Conservation (phyloP, 2,329 filamentous ascomycete genomes). For the Fusarium goolgardi region DNA sequence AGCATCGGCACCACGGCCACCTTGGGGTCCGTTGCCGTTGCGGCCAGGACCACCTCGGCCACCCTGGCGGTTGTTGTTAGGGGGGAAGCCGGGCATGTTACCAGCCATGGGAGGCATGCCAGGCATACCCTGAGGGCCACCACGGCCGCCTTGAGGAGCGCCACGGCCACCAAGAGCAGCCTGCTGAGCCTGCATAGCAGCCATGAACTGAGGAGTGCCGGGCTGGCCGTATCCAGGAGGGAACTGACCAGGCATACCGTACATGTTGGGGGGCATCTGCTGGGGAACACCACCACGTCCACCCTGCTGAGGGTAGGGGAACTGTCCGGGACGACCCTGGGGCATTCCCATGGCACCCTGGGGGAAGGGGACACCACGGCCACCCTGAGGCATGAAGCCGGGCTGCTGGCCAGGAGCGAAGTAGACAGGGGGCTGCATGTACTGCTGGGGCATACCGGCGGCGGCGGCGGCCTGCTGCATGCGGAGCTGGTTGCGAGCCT, state of each 20-base stretch:
- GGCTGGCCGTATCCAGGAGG: constrained; percentile 84
- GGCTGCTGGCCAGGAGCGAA: constrained; percentile 86
- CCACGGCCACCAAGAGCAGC: constrained; percentile 72
- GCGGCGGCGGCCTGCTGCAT: constrained; percentile 97
- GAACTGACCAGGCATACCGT: constrained; percentile 82
- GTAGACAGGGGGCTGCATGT: constrained; percentile 92
- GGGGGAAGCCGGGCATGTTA: constrained; percentile 68
- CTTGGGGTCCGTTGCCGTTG: constrained; percentile 61
- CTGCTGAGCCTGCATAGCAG: constrained; percentile 81
- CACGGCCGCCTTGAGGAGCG: constrained; percentile 75
- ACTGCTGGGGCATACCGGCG: constrained; percentile 87
- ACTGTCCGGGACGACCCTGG: constrained; percentile 87
- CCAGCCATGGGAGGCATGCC: constrained; percentile 74
- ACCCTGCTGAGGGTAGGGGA: constrained; percentile 87
- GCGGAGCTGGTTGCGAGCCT: constrained; percentile 97
- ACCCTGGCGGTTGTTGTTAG: constrained; percentile 66
- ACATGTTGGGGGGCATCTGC: constrained; percentile 89
- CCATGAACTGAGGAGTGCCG: constrained; percentile 81
- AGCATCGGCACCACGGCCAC: constrained; percentile 57
- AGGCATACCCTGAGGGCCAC: constrained; percentile 69
- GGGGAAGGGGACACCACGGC: constrained; percentile 75
- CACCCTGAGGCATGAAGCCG: constrained; percentile 72
- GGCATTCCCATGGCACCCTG: constrained; percentile 74
- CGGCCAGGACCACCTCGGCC: constrained; percentile 59
- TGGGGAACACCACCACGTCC: constrained; percentile 89